phyloP scores from a whole-genome alignment of 139 green algal species.

The Chlamydomonas sphaeroides region DNA sequence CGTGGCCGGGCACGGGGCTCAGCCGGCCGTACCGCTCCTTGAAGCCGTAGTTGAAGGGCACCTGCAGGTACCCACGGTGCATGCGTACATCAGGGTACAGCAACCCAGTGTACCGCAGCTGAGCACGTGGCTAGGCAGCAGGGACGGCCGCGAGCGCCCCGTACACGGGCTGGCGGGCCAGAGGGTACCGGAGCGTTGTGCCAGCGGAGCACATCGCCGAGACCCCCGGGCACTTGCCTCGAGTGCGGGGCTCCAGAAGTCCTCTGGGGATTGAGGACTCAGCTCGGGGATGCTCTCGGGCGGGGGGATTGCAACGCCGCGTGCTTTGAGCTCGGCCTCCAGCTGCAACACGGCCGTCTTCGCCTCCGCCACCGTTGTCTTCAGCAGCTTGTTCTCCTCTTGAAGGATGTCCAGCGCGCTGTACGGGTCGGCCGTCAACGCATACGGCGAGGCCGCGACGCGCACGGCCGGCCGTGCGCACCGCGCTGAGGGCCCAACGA shows the following conservation, averaged over 20 bases:
- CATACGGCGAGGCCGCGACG: too few species aligned
- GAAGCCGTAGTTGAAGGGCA: slow-evolving; percentile 29
- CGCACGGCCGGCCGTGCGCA: too few species aligned
- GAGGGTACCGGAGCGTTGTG: too few species aligned
- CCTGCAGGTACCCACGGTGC: too few species aligned
- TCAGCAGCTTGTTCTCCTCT: slow-evolving; percentile 82
- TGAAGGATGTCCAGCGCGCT: slow-evolving; percentile 66
- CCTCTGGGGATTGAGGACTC: slow-evolving; percentile 30
- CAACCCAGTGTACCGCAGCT: too few species aligned
- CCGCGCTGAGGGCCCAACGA: too few species aligned
- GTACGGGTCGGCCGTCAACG: slow-evolving; percentile 20
- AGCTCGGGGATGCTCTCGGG: not conserved
- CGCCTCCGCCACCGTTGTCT: slow-evolving; percentile 50
- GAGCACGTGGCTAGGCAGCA: too few species aligned
- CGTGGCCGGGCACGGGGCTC: slow-evolving; percentile 75
- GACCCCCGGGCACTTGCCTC: slow-evolving; percentile 17
- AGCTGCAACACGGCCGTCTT: slow-evolving; percentile 37
- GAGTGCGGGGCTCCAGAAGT: slow-evolving; percentile 58
- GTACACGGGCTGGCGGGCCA: too few species aligned
- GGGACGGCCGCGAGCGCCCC: too few species aligned
- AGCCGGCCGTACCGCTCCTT: slow-evolving; percentile 34
- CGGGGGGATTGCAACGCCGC: slow-evolving; percentile 35
- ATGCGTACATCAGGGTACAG: too few species aligned
- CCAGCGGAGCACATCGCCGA: too few species aligned
- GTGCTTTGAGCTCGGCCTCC: slow-evolving; percentile 23